A percentile compares a stretch with the other conserved stretches of the same genome.
These are phyloP conservation scores for Ochetophila trinervis DNA, from an alignment of 306 rosid species.

Conservation along the genomic window DNA sequence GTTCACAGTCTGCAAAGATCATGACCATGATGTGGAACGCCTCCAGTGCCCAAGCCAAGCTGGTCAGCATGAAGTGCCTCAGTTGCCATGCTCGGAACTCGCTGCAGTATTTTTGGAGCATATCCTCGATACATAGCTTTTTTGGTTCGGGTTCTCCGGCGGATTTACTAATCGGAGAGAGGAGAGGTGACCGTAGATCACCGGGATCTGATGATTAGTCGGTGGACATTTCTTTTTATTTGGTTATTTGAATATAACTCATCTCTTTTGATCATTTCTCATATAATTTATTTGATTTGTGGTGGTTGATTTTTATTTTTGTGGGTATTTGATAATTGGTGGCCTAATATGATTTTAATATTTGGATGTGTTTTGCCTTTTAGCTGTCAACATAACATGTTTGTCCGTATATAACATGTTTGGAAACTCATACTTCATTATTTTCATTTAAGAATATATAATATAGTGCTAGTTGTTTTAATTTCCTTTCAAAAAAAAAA, in stretches of 20 bases:
- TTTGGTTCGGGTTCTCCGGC: conserved; percentile 4
- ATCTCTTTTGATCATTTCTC: neutral
- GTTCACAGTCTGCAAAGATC: conserved; percentile 75
- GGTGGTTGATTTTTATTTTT: too few relatives aligned
- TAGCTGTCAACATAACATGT: too few relatives aligned
- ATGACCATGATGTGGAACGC: too few relatives aligned
- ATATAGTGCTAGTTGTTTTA: too few relatives aligned
- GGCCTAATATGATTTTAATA: too few relatives aligned
- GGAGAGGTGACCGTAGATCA: conserved; percentile 37
- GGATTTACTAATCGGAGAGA: neutral
- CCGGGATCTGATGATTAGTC: conserved; percentile 2
- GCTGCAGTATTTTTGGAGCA: conserved; percentile 70
- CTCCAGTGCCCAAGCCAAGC: conserved; percentile 89
- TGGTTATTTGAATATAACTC: neutral
- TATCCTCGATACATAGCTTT: conserved; percentile 65
- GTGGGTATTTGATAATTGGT: too few relatives aligned
- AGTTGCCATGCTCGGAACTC: conserved; percentile 85
- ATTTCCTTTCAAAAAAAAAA: too few relatives aligned
- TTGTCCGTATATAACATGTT: too few relatives aligned
- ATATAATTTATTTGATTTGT: too few relatives aligned
- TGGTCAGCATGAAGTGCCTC: conserved; percentile 75
- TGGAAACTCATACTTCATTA: too few relatives aligned
- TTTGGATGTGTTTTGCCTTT: too few relatives aligned
- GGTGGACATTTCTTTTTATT: conserved; percentile 5
- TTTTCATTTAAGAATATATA: too few relatives aligned